phyloP scores from a whole-genome alignment of 805 yeast genomes.

The Candida qinlingensis region DNA sequence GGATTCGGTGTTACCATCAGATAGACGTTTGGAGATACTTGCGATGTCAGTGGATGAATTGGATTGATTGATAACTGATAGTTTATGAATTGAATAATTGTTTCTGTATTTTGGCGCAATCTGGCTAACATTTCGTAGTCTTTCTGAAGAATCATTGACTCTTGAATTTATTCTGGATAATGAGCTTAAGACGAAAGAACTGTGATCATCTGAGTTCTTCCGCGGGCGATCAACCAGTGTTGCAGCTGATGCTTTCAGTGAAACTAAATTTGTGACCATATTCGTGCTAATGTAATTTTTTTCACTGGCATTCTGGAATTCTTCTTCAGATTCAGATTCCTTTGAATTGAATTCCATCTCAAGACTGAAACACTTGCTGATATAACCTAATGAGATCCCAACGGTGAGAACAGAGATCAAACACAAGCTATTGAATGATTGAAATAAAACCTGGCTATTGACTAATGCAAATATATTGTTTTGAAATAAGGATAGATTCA shows the following conservation, averaged over 20 bases:
- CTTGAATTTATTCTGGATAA: slow-evolving; percentile 3
- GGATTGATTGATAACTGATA: slow-evolving; percentile 21
- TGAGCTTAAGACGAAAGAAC: not conserved
- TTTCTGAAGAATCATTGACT: not conserved
- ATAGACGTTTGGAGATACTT: slow-evolving; percentile 6
- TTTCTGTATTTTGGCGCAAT: not conserved
- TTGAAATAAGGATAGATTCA: slow-evolving; percentile 4
- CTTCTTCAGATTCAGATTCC: not conserved
- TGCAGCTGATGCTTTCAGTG: slow-evolving; percentile 24
- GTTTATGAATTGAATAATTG: slow-evolving; percentile 17
- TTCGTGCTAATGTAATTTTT: not conserved
- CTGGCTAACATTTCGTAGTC: not conserved
- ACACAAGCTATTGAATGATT: slow-evolving; percentile 9
- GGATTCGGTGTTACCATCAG: not conserved
- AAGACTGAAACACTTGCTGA: not conserved
- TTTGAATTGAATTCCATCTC: not conserved
- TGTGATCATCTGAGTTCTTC: not conserved
- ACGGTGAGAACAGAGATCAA: slow-evolving; percentile 6
- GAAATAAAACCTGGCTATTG: not conserved
- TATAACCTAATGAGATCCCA: slow-evolving; percentile 8
- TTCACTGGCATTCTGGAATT: not conserved
- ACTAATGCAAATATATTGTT: not conserved
- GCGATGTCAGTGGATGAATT: slow-evolving; percentile 11
- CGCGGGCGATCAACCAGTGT: slow-evolving; percentile 20
- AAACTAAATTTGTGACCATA: slow-evolving; percentile 5